Conservation (phyloP, 75 land plant genomes). For the Chamaecyparis obtusa region DNA sequence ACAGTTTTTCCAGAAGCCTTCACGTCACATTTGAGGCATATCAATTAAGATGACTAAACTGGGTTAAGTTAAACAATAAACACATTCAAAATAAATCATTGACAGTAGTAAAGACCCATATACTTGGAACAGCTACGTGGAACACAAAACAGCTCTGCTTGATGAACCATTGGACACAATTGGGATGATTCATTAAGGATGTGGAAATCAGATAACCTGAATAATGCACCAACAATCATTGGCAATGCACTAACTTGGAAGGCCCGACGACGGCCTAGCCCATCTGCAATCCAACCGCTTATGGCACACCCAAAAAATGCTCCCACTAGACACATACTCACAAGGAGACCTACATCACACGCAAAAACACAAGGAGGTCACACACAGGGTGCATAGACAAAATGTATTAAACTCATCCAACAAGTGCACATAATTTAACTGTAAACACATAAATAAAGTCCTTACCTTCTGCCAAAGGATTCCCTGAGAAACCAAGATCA, state of each 20-base stretch:
- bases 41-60: not conserved
- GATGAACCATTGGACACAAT: conserved; percentile 7
- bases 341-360: conserved; percentile 65
- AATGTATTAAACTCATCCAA: not conserved
- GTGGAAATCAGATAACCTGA: conserved; percentile 22
- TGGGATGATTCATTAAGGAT: not conserved
- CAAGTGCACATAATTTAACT: not conserved
- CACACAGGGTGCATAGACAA: not conserved
- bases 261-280: conserved; percentile 71
- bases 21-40: not conserved
- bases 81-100: not conserved
- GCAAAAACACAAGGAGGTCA: not conserved
- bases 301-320: conserved; percentile 77
- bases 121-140: not conserved
- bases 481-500: conserved; percentile 85
- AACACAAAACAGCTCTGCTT: not conserved
- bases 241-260: conserved; percentile 84
- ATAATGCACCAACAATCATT: conserved; percentile 71
- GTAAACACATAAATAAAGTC: not conserved
- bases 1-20: no score
- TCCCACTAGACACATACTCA: conserved; percentile 79
- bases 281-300: conserved; percentile 90
- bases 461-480: conserved; percentile 79
- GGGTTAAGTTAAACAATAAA: not conserved
- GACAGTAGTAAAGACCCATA: not conserved